A percentile compares a stretch with the other conserved stretches of the same genome.
These are phyloP conservation scores for Monosporozyma siamensis DNA, from an alignment of 805 yeast genomes.

Conservation along the genomic window DNA sequence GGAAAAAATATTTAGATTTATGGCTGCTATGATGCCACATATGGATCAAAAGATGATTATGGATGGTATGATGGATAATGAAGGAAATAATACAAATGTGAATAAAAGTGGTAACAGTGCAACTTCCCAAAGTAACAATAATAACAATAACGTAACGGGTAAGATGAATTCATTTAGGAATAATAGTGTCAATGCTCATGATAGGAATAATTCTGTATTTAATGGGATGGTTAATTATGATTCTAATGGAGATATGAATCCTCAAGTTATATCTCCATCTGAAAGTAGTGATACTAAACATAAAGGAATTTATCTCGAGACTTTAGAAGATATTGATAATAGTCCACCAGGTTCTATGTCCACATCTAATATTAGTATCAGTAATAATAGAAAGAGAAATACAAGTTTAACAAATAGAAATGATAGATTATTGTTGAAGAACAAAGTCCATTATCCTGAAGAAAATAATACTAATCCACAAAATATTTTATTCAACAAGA, in stretches of 20 bases:
- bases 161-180: not conserved
- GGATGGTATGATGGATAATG: constrained; percentile 13
- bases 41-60: constrained; percentile 25
- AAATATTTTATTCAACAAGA: not conserved
- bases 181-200: not conserved
- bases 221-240: constrained; percentile 3
- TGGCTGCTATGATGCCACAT: constrained; percentile 53
- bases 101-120: not conserved
- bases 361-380: not conserved
- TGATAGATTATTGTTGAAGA: constrained; percentile 18
- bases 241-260: not conserved
- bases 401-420: not conserved
- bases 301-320: not conserved
- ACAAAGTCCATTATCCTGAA: constrained; percentile 14
- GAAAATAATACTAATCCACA: constrained; percentile 2
- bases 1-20: constrained; percentile 76
- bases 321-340: constrained; percentile 4
- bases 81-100: not conserved
- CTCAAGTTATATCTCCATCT: not conserved
- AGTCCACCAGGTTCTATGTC: not conserved
- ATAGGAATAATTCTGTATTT: constrained; percentile 1
- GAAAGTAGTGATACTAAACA: not conserved
- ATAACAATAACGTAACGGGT: not conserved
- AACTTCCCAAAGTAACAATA: too few relatives aligned
- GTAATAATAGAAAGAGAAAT: not conserved